Conservation (phyloP, 805 yeast species). For the Nakazawaea laoshanensis region DNA sequence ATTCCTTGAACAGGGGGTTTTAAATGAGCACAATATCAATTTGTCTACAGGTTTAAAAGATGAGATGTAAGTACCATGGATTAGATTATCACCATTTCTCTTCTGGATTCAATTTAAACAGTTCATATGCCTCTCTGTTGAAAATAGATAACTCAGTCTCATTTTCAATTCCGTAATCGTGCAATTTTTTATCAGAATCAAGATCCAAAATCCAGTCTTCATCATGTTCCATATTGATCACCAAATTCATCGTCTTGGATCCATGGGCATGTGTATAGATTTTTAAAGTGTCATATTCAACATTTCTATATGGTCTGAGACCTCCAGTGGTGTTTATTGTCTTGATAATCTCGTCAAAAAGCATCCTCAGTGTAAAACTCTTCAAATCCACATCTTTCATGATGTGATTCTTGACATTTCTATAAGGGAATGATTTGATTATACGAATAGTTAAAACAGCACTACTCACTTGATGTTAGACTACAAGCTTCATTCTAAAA, state of each 20-base stretch:
- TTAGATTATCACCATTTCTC: slow-evolving; percentile 77
- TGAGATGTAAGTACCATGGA: too few relatives aligned
- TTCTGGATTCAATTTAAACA: slow-evolving; percentile 73
- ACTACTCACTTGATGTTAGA: slow-evolving; percentile 33
- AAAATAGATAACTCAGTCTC: slow-evolving; percentile 90
- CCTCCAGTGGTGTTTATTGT: slow-evolving; percentile 48
- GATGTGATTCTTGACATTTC: slow-evolving; percentile 76
- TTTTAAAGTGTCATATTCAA: slow-evolving; percentile 67
- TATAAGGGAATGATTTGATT: slow-evolving; percentile 84
- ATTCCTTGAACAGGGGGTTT: too few relatives aligned
- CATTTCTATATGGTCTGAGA: slow-evolving; percentile 75
- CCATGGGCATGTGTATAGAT: slow-evolving; percentile 94
- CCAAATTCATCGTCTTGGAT: slow-evolving; percentile 85
- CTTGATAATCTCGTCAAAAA: slow-evolving; percentile 43
- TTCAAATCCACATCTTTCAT: slow-evolving; percentile 64
- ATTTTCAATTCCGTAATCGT: slow-evolving; percentile 57
- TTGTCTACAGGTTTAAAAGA: too few relatives aligned
- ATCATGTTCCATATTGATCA: slow-evolving; percentile 80
- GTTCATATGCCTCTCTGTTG: slow-evolving; percentile 56
- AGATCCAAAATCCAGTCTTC: slow-evolving; percentile 62
- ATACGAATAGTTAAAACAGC: slow-evolving; percentile 80
- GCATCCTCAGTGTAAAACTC: slow-evolving; percentile 53
- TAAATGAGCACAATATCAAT: too few relatives aligned
- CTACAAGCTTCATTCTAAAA: not conserved
- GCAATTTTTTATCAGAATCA: slow-evolving; percentile 29